A percentile compares a stretch with the other conserved stretches of the same genome.
Evolutionary conservation across 2,329 filamentous ascomycete genomes (phyloP).

Genomic region (Colletotrichum salicis): DNA sequence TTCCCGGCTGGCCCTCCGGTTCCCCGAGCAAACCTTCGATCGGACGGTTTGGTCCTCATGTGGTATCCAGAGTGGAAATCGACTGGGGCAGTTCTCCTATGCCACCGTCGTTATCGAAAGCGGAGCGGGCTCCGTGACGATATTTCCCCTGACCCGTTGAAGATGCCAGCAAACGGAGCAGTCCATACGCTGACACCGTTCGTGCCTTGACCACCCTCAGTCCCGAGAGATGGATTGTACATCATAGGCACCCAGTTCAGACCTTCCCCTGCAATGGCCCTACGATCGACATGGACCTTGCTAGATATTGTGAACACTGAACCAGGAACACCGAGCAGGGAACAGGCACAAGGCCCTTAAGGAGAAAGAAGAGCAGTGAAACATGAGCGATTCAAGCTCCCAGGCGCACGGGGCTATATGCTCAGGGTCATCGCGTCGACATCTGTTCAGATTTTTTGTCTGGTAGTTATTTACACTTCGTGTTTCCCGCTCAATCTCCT

Average conservation of each 20-base stretch:
- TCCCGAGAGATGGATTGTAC: background rate
- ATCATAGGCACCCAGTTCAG: background rate
- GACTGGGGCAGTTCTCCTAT: background rate
- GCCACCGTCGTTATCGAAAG: background rate
- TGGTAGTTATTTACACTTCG: background rate
- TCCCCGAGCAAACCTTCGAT: background rate
- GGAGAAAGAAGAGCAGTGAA: background rate
- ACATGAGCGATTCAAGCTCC: background rate
- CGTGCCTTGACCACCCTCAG: background rate
- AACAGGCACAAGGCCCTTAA: background rate
- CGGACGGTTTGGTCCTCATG: background rate
- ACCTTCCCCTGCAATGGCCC: background rate
- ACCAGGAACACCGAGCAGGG: background rate
- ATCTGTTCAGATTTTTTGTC: background rate
- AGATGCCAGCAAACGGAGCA: background rate
- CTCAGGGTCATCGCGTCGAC: background rate
- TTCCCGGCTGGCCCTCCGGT: background rate
- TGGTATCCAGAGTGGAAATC: background rate
- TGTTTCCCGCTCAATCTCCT: background rate
- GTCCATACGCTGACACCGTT: background rate
- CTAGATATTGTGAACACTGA: background rate
- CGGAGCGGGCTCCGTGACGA: background rate
- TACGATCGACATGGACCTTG: constrained; percentile 1
- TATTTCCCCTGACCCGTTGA: background rate
- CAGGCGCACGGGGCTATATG: background rate